Base-by-base conservation (phyloP, 2,329 filamentous ascomycete genomes). In the Fusarium globosum region DNA sequence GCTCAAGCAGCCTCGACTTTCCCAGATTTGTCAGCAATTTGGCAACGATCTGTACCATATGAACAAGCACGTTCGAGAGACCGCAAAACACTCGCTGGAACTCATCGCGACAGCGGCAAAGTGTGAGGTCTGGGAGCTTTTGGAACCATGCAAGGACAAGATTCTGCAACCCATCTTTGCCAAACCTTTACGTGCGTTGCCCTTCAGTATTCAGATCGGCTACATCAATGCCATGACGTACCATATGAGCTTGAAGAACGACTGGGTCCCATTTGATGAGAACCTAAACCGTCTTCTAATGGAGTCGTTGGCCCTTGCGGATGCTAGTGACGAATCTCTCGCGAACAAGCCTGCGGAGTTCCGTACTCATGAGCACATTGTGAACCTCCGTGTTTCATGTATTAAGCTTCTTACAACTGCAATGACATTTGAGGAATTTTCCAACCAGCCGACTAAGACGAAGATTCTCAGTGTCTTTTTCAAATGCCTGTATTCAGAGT, bases 151-250 rank as follows among this genome's bases (percentile, higher is more conserved):
- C 77, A 97, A 96, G 82, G 95, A 98, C 67, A 89, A 94, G 38
- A 88, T 98, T 41, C 86, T 98, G n/a, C 88, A 92, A 68, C 94
- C 95, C 0, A 98, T 99, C 53, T 99, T 96, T 85, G 94, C 94
- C 75, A 99, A 99, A 81, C 96, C 96, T 20, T 84, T 99, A 26
- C 90, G 96, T 69, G 97, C 96, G 2, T 85, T 99, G 69, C 96
- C 96, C 0, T 99, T 99, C 79, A 89, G 94, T 10, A 96, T 94
- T 6, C 97, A 99, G 83, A 99, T 99, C 75, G 97, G 96, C 8
- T 98, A 97, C 79, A 98, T 99, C 76, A 97, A 99, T 80, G 96
- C 96, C 2, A 95, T 99, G 79, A 97, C 94, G 1, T 99, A 97
- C 82, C 97, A 97, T 79, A 89, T 99, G 85, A 92, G 92, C 64